These are phyloP conservation scores for Leccinellum rugosiceps DNA, from an alignment of 768 basidiomycete genomes.

Conservation along the genomic window DNA sequence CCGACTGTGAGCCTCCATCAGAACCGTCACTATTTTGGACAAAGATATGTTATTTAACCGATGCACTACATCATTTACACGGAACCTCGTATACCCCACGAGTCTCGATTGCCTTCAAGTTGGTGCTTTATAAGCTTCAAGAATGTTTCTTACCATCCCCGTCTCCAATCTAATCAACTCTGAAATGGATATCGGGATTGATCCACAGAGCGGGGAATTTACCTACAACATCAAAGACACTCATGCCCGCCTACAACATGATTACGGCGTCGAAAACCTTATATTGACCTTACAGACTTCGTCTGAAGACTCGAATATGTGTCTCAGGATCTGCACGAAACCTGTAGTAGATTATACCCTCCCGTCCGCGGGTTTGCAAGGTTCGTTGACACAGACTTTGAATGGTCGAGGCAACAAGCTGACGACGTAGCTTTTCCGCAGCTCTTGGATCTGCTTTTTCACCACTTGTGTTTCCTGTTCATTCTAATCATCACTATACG, in stretches of 20 bases:
- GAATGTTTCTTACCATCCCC: slow-evolving; percentile 1
- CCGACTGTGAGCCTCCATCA: background rate
- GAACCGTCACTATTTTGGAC: background rate
- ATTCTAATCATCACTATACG: background rate
- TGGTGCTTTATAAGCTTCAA: background rate
- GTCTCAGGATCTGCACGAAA: background rate
- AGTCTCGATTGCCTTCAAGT: background rate
- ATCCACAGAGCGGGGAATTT: background rate
- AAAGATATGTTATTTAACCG: background rate
- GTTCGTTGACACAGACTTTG: background rate
- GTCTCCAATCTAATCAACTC: background rate
- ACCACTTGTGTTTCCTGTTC: background rate
- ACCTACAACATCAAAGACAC: background rate
- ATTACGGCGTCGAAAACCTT: background rate
- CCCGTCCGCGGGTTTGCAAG: background rate
- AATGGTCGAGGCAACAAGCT: background rate
- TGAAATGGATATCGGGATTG: background rate
- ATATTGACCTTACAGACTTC: background rate
- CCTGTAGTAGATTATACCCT: background rate
- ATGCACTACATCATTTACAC: background rate
- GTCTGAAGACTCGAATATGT: background rate
- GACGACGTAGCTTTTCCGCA: background rate
- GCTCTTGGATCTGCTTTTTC: background rate
- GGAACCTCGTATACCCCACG: background rate
- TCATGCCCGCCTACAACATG: background rate